Conservation (phyloP, 768 basidiomycete species). For the Pulveroboletus ravenelii region DNA sequence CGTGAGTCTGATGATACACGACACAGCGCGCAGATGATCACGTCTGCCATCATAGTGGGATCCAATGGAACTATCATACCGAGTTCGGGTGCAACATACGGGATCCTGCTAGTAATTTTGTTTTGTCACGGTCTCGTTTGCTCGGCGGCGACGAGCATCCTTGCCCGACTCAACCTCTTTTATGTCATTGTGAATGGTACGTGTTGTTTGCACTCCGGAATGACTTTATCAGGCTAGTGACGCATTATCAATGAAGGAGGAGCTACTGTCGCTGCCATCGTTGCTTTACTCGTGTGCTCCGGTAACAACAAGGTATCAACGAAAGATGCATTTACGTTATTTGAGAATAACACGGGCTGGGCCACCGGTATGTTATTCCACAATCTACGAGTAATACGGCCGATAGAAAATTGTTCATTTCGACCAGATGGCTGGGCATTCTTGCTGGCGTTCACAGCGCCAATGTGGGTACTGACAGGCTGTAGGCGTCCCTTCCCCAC, state of each 20-base stretch:
- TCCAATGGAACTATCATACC: constrained; percentile 50
- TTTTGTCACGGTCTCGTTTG: constrained; percentile 67
- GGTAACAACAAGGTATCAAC: constrained; percentile 59
- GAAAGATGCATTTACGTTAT: constrained; percentile 60
- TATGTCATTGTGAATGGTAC: constrained; percentile 64
- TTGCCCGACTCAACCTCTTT: constrained; percentile 66
- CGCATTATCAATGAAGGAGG: constrained; percentile 41
- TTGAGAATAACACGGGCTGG: constrained; percentile 73
- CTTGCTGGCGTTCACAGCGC: constrained; percentile 64
- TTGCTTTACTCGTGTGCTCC: constrained; percentile 53
- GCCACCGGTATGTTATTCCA: constrained; percentile 40
- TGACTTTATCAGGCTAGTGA: background rate
- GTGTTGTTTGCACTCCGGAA: constrained; percentile 14
- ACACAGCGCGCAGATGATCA: constrained; percentile 67
- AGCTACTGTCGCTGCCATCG: constrained; percentile 59
- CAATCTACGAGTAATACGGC: too few species aligned
- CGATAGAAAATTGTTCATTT: background rate
- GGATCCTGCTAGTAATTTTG: constrained; percentile 60
- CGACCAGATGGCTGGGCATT: constrained; percentile 68
- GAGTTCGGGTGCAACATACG: constrained; percentile 60
- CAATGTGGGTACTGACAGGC: constrained; percentile 78
- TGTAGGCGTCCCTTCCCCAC: constrained; percentile 39
- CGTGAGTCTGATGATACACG: background rate
- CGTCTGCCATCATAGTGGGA: constrained; percentile 60
- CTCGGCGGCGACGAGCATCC: constrained; percentile 59